Conservation (phyloP, 768 basidiomycete genomes). For the Tricholoma saponaceum region DNA sequence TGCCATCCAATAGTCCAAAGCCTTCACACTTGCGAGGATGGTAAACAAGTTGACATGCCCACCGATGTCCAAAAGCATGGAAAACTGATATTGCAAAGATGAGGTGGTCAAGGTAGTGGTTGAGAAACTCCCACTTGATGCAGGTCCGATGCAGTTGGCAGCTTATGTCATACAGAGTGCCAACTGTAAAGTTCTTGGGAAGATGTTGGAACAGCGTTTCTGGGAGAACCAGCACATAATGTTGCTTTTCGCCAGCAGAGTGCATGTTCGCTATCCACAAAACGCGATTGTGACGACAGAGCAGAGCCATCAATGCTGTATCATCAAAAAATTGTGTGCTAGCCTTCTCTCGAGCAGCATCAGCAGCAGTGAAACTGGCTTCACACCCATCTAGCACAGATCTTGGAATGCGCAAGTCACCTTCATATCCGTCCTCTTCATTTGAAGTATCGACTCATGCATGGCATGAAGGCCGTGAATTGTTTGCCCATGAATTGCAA, state of each 20-base stretch:
- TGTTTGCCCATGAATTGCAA: too few species aligned
- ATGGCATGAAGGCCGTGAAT: too few species aligned
- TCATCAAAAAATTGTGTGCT: too few species aligned
- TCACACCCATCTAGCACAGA: not conserved
- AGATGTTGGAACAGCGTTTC: not conserved
- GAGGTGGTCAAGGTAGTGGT: slow-evolving; percentile 15
- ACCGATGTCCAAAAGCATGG: slow-evolving; percentile 38
- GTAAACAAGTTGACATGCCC: slow-evolving; percentile 33
- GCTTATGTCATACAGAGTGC: not conserved
- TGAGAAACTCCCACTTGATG: slow-evolving; percentile 22
- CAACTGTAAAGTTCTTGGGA: not conserved
- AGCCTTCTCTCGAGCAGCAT: too few species aligned
- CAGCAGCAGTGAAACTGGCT: not conserved
- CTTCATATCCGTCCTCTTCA: too few species aligned
- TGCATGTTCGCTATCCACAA: too few species aligned
- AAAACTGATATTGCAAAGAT: slow-evolving; percentile 30
- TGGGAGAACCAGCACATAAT: not conserved
- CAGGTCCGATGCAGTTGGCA: slow-evolving; percentile 4
- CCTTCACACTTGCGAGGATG: slow-evolving; percentile 30
- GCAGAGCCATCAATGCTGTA: not conserved
- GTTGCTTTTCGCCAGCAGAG: not conserved
- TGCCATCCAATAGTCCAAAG: slow-evolving; percentile 24
- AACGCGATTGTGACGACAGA: not conserved
- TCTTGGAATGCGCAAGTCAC: not conserved
- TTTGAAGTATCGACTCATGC: too few species aligned